Percentiles rank a stretch among this genome's conserved stretches.
Conservation (phyloP, 2,329 filamentous ascomycete species). For the Venturia carpophila region DNA sequence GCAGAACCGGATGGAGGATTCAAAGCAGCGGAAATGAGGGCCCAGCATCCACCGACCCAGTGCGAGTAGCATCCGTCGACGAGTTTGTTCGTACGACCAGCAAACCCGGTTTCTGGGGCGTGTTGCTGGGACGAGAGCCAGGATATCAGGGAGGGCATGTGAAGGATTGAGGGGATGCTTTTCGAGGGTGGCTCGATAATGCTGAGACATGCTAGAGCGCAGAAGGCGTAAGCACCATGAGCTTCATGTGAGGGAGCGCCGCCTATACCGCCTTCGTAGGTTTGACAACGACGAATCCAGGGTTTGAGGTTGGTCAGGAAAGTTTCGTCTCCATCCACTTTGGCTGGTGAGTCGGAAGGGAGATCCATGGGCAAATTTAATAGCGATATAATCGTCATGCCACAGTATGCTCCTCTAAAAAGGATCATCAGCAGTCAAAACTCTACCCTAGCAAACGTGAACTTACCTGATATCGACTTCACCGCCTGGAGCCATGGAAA, state of each 20-base stretch:
- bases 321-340: constrained; percentile 52
- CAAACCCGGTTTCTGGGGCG: constrained; percentile 84
- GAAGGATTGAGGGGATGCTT: constrained; percentile 58
- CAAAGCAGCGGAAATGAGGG: constrained; percentile 68
- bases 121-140: constrained; percentile 90
- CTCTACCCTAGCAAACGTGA: constrained; percentile 18
- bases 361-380: constrained; percentile 76
- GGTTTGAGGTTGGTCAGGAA: constrained; percentile 68
- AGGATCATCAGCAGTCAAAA: constrained; percentile 28
- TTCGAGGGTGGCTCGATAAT: constrained; percentile 73
- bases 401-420: constrained; percentile 75
- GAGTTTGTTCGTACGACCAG: constrained; percentile 92
- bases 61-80: constrained; percentile 98
- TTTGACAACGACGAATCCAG: constrained; percentile 80
- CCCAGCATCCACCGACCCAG: constrained; percentile 95
- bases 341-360: constrained; percentile 61
- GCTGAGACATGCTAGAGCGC: constrained; percentile 79
- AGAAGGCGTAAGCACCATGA: constrained; percentile 95
- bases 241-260: constrained; percentile 80
- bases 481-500: constrained; percentile 74
- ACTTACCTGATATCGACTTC: constrained; percentile 69
- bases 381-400: constrained; percentile 73
- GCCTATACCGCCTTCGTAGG: constrained; percentile 89
- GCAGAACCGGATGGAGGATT: constrained; percentile 20
- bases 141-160: constrained; percentile 67